A percentile compares a stretch with the other conserved stretches of the same genome.
These are phyloP conservation scores for Claviceps africana DNA, from an alignment of 2,329 filamentous ascomycete genomes.

Conservation along the genomic window DNA sequence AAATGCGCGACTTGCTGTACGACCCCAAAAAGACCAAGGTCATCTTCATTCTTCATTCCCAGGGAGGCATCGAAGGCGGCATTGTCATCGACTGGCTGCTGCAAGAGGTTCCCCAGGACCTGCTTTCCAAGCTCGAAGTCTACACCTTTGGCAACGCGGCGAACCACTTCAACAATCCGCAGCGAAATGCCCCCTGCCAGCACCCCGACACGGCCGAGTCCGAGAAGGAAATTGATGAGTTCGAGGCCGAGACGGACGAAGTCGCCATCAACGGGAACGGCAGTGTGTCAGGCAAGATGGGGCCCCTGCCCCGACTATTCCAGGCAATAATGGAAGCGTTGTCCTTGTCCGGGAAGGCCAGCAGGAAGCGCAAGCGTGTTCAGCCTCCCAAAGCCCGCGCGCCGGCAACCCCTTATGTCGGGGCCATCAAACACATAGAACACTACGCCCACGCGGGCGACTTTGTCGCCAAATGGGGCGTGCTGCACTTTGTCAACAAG, in stretches of 20 bases:
- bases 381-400: too few relatives aligned
- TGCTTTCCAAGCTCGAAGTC: not conserved
- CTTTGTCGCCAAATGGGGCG: not conserved
- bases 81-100: not conserved
- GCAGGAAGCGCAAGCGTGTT: too few relatives aligned
- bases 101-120: not conserved
- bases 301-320: too few relatives aligned
- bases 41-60: not conserved
- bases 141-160: not conserved
- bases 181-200: not conserved
- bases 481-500: not conserved
- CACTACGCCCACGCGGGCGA: not conserved
- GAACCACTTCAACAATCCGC: not conserved
- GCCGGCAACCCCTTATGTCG: not conserved
- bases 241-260: too few relatives aligned
- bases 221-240: too few relatives aligned
- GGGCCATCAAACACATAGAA: not conserved
- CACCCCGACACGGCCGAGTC: not conserved
- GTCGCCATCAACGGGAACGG: too few relatives aligned
- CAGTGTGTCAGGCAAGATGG: too few relatives aligned
- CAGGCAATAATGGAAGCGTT: too few relatives aligned
- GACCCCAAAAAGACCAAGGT: not conserved
- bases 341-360: too few relatives aligned
- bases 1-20: not conserved
- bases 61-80: not conserved